Evolutionary conservation across 2,329 filamentous ascomycete species (phyloP).

Genomic region (Orbilia oligospora): DNA sequence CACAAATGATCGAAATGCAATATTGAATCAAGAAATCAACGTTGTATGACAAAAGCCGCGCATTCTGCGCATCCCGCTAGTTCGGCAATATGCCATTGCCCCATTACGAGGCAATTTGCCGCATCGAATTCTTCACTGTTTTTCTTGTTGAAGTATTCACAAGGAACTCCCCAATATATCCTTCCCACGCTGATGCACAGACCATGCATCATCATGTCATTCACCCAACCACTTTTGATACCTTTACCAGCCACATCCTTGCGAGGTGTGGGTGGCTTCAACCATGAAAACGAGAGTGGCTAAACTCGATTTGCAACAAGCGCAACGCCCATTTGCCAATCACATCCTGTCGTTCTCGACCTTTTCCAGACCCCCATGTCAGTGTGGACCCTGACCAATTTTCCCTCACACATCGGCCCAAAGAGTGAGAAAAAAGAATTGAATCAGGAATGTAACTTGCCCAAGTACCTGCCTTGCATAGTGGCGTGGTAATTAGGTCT

Average conservation of each 20-base stretch:
- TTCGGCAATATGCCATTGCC: neutral
- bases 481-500: constrained; percentile 14
- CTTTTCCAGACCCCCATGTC: constrained; percentile 43
- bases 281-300: constrained; percentile 48
- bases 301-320: constrained; percentile 62
- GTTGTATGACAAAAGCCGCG: too few species aligned
- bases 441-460: constrained; percentile 17
- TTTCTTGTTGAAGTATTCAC: neutral
- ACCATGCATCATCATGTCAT: constrained; percentile 33
- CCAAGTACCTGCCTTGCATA: constrained; percentile 32
- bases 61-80: too few species aligned
- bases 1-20: too few species aligned
- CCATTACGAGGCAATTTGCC: neutral
- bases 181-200: constrained; percentile 29
- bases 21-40: too few species aligned
- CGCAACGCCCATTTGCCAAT: constrained; percentile 53
- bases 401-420: constrained; percentile 34
- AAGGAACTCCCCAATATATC: constrained; percentile 27
- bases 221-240: constrained; percentile 25
- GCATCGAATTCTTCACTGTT: neutral
- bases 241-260: constrained; percentile 50
- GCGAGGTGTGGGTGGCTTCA: constrained; percentile 55
- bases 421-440: neutral
- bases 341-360: constrained; percentile 5
- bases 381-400: constrained; percentile 57